These are phyloP conservation scores for Lasiodiplodia sp. DNA, from an alignment of 2,329 filamentous ascomycete species.

Conservation along the genomic window DNA sequence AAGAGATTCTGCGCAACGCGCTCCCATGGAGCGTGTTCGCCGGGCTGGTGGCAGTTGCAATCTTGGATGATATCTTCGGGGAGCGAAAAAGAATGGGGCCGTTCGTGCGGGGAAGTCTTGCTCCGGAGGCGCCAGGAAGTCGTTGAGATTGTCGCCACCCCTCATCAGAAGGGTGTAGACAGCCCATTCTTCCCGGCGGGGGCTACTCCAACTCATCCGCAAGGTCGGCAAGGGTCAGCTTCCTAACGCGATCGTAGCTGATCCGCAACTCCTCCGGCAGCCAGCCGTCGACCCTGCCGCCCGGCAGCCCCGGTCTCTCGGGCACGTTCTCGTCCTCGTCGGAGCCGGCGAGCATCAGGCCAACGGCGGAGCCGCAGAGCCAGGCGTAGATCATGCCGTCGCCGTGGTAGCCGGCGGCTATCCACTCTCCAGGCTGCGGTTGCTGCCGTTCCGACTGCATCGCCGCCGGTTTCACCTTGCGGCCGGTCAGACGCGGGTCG, in stretches of 20 bases:
- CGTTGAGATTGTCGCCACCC: not conserved
- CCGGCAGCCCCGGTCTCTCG: conserved; percentile 14
- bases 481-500: conserved; percentile 19
- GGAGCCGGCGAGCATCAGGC: conserved; percentile 15
- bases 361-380: conserved; percentile 19
- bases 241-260: conserved; percentile 14
- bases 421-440: conserved; percentile 33
- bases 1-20: not conserved
- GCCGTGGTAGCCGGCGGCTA: conserved; percentile 36
- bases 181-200: not conserved
- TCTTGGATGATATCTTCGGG: not conserved
- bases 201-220: conserved; percentile 15
- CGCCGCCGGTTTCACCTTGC: conserved; percentile 33
- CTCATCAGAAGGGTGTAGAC: not conserved
- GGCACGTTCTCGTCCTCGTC: conserved; percentile 11
- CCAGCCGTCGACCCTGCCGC: conserved; percentile 5
- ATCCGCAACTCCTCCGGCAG: conserved; percentile 20
- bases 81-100: not conserved
- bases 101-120: too few species aligned
- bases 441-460: conserved; percentile 33
- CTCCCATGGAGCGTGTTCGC: not conserved
- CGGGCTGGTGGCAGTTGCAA: not conserved
- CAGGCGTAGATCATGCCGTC: conserved; percentile 35
- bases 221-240: conserved; percentile 11
- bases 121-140: not conserved